These are phyloP conservation scores for Talaromyces funiculosus DNA, from an alignment of 2,329 filamentous ascomycete species.

Conservation along the genomic window DNA sequence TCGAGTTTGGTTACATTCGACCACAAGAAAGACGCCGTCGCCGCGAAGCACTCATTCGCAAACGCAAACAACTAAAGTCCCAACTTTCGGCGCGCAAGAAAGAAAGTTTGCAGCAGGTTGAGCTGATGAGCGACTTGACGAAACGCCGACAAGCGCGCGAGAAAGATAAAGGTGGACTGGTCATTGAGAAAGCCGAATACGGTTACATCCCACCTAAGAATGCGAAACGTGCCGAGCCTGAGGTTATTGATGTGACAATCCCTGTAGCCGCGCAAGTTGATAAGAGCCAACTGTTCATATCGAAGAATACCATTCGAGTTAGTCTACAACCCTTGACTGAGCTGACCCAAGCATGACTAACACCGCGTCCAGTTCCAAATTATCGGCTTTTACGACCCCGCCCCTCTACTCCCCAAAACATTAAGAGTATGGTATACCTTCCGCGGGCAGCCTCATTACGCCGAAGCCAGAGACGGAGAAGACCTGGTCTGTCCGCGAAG, in stretches of 20 bases:
- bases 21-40: conserved; percentile 33
- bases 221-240: conserved; percentile 17
- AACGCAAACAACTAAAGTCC: conserved; percentile 33
- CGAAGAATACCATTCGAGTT: conserved; percentile 33
- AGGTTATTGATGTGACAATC: conserved; percentile 37
- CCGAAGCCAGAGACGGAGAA: conserved; percentile 34
- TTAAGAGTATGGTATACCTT: conserved; percentile 41
- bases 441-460: conserved; percentile 32
- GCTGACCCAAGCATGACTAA: neutral
- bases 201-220: conserved; percentile 27
- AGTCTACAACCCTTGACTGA: neutral
- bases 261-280: conserved; percentile 42
- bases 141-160: conserved; percentile 34
- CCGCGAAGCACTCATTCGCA: conserved; percentile 28
- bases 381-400: conserved; percentile 41
- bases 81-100: conserved; percentile 30
- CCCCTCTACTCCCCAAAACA: conserved; percentile 36
- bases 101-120: conserved; percentile 36
- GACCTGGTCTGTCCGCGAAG: conserved; percentile 36
- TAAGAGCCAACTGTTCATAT: conserved; percentile 35
- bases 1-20: conserved; percentile 39
- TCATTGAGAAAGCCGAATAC: conserved; percentile 39
- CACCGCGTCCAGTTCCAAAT: conserved; percentile 33
- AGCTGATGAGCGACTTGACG: conserved; percentile 38
- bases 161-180: conserved; percentile 29